Base-by-base conservation (phyloP, 177 flowering plant genomes). In the Vitis hybrid region DNA sequence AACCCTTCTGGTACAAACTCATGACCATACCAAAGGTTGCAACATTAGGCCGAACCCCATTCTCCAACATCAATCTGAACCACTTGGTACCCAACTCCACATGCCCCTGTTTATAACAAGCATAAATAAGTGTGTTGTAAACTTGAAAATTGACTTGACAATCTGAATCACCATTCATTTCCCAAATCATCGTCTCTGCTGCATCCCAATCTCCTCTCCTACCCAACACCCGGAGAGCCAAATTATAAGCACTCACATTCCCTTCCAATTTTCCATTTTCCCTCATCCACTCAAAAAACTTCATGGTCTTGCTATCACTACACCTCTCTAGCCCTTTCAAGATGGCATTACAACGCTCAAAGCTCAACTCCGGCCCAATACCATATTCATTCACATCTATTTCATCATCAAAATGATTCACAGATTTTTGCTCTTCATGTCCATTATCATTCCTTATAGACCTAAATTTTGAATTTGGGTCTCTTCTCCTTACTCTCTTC, bases 11-110 rank as follows among this genome's bases (percentile, higher is more conserved):
- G 74, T 87, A 92, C 71, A 94, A 92, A 59, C 80, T 81, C 99
- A 91, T 91, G 3, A 94, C 72, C 98, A 94, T 94, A 48, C 99
- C 99, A 74, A 86, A 83, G 16, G 94, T 91, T 5, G 97, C 97
- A 61, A 84, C 72, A 75, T 91, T 88, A 2, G 99, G 98, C 79
- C 63, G 70, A 71, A 90, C 86, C 11, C 73, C 78, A 59, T 69
- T 68, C 9, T 89, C 87, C 85, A 92, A 73, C 99, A 94, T 94
- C 83, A 80, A 69, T 14, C 68, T 80, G 65, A 92, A 91, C 95
- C 97, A 88, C 78, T 84, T 91, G 15, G 85, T 72, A 9, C 83
- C 96, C 69, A 81, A 26, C 13, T 80, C 77, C 57, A 76, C 82
- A 29, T 72, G 73, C 65, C 91, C 89, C 66, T 60, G 65, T 72